phyloP scores from a whole-genome alignment of 768 basidiomycete genomes.

The Pleurotus pulmonarius region DNA sequence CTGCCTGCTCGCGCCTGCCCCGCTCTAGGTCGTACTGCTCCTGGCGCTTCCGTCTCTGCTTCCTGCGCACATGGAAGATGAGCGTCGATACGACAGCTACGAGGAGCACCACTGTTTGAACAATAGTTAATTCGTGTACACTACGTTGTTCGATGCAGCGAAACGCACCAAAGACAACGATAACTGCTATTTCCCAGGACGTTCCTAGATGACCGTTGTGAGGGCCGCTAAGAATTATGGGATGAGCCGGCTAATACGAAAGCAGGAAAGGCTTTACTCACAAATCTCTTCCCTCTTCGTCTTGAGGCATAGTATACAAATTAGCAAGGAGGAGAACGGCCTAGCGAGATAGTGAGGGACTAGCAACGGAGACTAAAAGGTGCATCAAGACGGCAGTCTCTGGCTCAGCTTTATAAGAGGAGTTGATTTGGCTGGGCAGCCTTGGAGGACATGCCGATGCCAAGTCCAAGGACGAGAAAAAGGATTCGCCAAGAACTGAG shows the following conservation, averaged over 20 bases:
- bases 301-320: neutral
- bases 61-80: constrained; percentile 14
- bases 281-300: neutral
- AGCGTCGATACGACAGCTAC: constrained; percentile 14
- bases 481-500: constrained; percentile 1
- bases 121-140: neutral
- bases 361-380: neutral
- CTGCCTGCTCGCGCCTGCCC: neutral
- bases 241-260: neutral
- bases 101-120: constrained; percentile 15
- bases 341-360: neutral
- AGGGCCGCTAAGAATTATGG: neutral
- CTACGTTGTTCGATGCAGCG: neutral
- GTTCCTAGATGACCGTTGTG: constrained; percentile 18
- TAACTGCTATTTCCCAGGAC: constrained; percentile 25
- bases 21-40: constrained; percentile 4
- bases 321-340: neutral
- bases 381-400: constrained; percentile 1
- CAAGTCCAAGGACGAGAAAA: constrained; percentile 8
- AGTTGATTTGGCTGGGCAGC: constrained; percentile 7
- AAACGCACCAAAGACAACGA: constrained; percentile 17
- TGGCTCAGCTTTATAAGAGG: neutral
- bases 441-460: constrained; percentile 6
- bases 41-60: constrained; percentile 8
- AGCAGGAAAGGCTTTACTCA: neutral